phyloP scores from a whole-genome alignment of 2,329 filamentous ascomycete species.

The Sarocladium oryzae region DNA sequence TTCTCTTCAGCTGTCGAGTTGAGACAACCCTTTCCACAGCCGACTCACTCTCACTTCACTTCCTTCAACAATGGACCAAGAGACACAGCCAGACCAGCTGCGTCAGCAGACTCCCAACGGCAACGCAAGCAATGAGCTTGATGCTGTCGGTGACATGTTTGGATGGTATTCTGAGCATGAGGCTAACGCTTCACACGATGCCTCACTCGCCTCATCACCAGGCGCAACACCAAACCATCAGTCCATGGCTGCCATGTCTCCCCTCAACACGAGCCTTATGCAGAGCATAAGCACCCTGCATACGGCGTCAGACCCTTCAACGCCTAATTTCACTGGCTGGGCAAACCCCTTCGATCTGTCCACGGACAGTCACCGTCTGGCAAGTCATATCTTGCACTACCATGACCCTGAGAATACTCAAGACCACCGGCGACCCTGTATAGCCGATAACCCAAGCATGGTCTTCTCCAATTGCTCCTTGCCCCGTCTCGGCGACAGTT shows the following conservation, averaged over 20 bases:
- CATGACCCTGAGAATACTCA: slow-evolving; percentile 20
- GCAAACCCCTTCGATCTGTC: slow-evolving; percentile 17
- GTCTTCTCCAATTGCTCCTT: slow-evolving; percentile 21
- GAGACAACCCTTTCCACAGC: neutral
- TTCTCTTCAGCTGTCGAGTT: too few species aligned
- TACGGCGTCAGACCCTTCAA: slow-evolving; percentile 4
- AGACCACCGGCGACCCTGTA: slow-evolving; percentile 18
- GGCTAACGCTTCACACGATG: neutral
- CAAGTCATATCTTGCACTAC: slow-evolving; percentile 23
- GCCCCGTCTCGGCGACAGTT: slow-evolving; percentile 17
- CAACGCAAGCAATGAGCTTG: neutral
- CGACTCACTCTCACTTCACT: neutral
- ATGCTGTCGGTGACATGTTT: slow-evolving; percentile 6
- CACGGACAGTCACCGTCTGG: slow-evolving; percentile 12
- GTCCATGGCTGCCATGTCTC: slow-evolving; percentile 13
- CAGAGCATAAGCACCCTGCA: slow-evolving; percentile 2
- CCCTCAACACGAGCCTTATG: slow-evolving; percentile 9
- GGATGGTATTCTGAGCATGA: slow-evolving; percentile 6
- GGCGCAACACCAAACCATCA: slow-evolving; percentile 9
- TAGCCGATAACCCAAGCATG: slow-evolving; percentile 21
- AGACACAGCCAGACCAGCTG: slow-evolving; percentile 2
- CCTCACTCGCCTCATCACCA: slow-evolving; percentile 10
- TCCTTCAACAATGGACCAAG: neutral
- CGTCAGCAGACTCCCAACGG: neutral
- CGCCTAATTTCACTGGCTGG: slow-evolving; percentile 12